Evolutionary conservation across 2,329 filamentous ascomycete genomes (phyloP).

Genomic region (Chaetomiaceae sp.): DNA sequence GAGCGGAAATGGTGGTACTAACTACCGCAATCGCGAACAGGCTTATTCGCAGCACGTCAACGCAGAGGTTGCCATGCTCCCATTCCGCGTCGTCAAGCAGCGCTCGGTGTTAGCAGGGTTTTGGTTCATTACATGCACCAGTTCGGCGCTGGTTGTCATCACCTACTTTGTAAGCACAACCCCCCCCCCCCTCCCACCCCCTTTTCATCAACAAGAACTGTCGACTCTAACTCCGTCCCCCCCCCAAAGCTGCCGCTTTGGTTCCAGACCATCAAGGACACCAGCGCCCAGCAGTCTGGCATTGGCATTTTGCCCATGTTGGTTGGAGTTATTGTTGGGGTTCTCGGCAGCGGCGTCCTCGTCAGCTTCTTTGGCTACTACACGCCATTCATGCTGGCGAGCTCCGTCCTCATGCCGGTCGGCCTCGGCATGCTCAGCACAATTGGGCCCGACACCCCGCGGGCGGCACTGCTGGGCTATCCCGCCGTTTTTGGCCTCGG

Average conservation of each 20-base stretch:
- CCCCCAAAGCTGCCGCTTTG: conserved; percentile 30
- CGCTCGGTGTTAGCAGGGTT: conserved; percentile 35
- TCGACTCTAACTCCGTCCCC: background rate
- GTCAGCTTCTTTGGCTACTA: conserved; percentile 38
- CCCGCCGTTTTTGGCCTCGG: conserved; percentile 39
- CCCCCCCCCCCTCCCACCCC: background rate
- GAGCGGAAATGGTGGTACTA: background rate
- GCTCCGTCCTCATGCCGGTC: conserved; percentile 29
- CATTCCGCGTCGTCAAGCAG: conserved; percentile 37
- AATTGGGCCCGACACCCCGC: conserved; percentile 30
- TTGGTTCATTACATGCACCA: conserved; percentile 35
- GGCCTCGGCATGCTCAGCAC: conserved; percentile 38
- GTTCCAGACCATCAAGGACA: conserved; percentile 36
- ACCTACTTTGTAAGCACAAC: conserved; percentile 20
- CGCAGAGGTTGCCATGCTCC: conserved; percentile 38
- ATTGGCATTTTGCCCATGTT: conserved; percentile 34
- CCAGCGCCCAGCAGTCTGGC: conserved; percentile 33
- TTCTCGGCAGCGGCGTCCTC: conserved; percentile 28
- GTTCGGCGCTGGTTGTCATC: conserved; percentile 28
- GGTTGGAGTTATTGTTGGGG: conserved; percentile 31
- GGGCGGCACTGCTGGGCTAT: conserved; percentile 38
- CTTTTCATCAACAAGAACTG: background rate
- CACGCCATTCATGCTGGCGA: conserved; percentile 35
- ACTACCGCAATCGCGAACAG: background rate
- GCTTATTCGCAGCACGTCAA: conserved; percentile 3